Evolutionary conservation across 305 asterid species (phyloP), one percentile per base, ranked within the genome.

Genomic region (Ruellia speciosa): DNA sequence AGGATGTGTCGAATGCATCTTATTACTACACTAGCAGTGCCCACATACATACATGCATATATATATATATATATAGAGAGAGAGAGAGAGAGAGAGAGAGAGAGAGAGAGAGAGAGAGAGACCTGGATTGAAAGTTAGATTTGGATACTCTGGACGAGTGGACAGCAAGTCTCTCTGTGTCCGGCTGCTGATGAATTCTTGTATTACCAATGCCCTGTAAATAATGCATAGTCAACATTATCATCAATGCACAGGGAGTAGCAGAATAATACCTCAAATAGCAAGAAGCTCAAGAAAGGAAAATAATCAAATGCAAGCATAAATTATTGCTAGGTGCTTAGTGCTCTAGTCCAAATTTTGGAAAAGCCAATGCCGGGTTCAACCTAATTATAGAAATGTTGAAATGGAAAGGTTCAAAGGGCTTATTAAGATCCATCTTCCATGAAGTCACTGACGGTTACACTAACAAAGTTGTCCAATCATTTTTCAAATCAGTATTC

Each of bases 91-190:
- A 24, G 31, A 24, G 31, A 24, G 31, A 24, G 31, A 61, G 47
- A 50, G 52, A 53, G 62, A 31, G 51, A 40, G 62, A 56, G 68
- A 20, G 62, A 67, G 63, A 65, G 72, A 72, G 41, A 49, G 39
- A 93, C 99, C 96, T 88, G 48, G 85, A 72, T 68, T 83, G 79
- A 54, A 83, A 81, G 71, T 68, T 79, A 17, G 94, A 81, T 74
- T 73, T 82, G 54, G 96, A 75, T 43, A 79, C 75, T 73, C 92
- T 73, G 17, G 85, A 86, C 40, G 95, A 86, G 68, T 84, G 96
- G 72, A 80, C 69, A 60, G 88, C 85, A 58, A 84, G 96, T 66
- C 80, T 78, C 75, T 86, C 96, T 24, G 89, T 62, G 45, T 84
- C 94, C 24, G 79, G 68, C 58, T 60, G 79, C 67, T 78, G 87